These are phyloP conservation scores for Nothophoma quercina DNA, from an alignment of 2,329 filamentous ascomycete species.

Conservation along the genomic window DNA sequence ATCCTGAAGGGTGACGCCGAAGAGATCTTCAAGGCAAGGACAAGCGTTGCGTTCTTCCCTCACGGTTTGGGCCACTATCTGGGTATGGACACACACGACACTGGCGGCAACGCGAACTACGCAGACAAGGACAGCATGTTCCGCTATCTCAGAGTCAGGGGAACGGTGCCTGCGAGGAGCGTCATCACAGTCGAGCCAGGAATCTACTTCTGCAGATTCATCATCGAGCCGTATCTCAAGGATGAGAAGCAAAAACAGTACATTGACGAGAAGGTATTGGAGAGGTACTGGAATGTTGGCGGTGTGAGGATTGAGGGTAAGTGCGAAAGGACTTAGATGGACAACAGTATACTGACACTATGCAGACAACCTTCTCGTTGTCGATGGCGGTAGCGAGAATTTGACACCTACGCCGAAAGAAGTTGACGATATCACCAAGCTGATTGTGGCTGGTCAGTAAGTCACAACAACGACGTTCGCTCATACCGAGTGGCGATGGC, in stretches of 20 bases:
- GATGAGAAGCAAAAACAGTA: conserved; percentile 66
- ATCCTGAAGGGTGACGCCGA: conserved; percentile 70
- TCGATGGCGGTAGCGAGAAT: conserved; percentile 80
- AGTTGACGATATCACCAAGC: conserved; percentile 69
- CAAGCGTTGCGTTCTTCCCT: conserved; percentile 59
- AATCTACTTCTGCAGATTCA: conserved; percentile 78
- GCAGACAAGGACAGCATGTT: conserved; percentile 83
- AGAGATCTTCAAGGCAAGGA: conserved; percentile 54
- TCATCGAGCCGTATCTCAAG: conserved; percentile 74
- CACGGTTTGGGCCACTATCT: conserved; percentile 61
- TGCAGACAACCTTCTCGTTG: conserved; percentile 81
- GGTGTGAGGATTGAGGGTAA: conserved; percentile 83
- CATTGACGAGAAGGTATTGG: conserved; percentile 71
- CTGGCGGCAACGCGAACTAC: conserved; percentile 59
- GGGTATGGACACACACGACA: conserved; percentile 62
- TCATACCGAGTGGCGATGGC: not conserved
- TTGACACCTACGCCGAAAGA: conserved; percentile 81
- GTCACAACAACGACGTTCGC: not conserved
- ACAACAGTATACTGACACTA: conserved; percentile 11
- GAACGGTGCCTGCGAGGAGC: conserved; percentile 75
- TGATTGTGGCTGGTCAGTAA: conserved; percentile 55
- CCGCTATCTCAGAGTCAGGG: conserved; percentile 81
- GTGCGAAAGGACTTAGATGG: conserved; percentile 3
- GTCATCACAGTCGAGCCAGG: conserved; percentile 97
- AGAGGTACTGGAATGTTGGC: conserved; percentile 77